phyloP scores from a whole-genome alignment of 2,329 filamentous ascomycete genomes.

The Pestalotiopsis sp. region DNA sequence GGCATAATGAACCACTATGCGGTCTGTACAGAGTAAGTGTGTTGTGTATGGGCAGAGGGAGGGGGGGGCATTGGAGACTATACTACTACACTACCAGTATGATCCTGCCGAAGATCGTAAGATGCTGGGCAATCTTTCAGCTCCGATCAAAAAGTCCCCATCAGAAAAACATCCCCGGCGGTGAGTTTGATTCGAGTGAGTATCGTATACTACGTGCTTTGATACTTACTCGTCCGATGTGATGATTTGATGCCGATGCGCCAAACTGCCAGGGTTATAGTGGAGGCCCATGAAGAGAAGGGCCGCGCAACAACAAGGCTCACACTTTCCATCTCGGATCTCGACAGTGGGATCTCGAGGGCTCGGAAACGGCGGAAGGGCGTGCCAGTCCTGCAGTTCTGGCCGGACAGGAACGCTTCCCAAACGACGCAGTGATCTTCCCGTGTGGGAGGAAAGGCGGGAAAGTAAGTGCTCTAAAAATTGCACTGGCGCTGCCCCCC shows the following conservation, averaged over 20 bases:
- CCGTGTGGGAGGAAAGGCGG: not conserved
- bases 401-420: not conserved
- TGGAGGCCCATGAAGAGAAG: not conserved
- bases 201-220: not conserved
- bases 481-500: not conserved
- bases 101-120: slow-evolving; percentile 12
- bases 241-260: not conserved
- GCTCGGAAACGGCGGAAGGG: not conserved
- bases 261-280: not conserved
- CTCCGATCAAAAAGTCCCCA: not conserved
- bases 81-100: slow-evolving; percentile 4
- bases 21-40: slow-evolving; percentile 25
- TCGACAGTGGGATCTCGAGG: not conserved
- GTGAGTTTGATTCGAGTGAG: not conserved
- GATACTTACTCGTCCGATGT: not conserved
- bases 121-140: not conserved
- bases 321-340: not conserved
- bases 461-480: slow-evolving; percentile 8
- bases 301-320: not conserved
- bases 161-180: not conserved
- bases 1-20: not conserved
- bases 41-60: not conserved
- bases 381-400: not conserved
- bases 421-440: slow-evolving; percentile 9
- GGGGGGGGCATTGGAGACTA: not conserved